Percentiles rank a stretch among this genome's conserved stretches.
Evolutionary conservation across 2,329 filamentous ascomycete species (phyloP).

Genomic region (Penicillium vulpinum): DNA sequence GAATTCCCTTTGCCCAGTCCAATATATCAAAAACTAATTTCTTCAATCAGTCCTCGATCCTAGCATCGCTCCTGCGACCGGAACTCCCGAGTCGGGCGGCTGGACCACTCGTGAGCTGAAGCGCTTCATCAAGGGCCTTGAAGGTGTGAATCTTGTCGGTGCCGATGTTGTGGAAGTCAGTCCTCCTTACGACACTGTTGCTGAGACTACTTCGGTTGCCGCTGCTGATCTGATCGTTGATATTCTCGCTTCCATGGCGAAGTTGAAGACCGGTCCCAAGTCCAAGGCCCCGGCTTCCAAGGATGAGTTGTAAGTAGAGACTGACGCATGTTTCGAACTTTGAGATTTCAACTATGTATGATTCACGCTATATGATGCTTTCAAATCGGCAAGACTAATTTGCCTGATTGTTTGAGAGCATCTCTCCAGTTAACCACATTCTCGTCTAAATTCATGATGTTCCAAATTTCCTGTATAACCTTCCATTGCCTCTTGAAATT

Average conservation of each 20-base stretch:
- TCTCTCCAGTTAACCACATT: conserved; percentile 18
- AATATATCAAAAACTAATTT: background rate
- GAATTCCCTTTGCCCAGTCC: background rate
- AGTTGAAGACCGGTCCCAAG: conserved; percentile 9
- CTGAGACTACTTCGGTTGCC: conserved; percentile 30
- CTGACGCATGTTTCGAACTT: background rate
- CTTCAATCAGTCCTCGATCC: conserved; percentile 28
- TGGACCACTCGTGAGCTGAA: conserved; percentile 25
- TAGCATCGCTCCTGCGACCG: conserved; percentile 36
- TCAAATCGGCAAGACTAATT: conserved; percentile 20
- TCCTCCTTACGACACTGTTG: conserved; percentile 34
- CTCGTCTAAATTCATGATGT: conserved; percentile 14
- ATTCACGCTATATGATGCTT: background rate
- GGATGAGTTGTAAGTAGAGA: background rate
- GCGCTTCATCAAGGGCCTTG: conserved; percentile 19
- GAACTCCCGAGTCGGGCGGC: conserved; percentile 26
- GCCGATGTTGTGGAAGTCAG: conserved; percentile 48
- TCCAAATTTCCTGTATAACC: conserved; percentile 22
- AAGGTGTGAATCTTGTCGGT: conserved; percentile 22
- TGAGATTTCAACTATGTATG: background rate
- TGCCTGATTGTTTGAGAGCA: conserved; percentile 16
- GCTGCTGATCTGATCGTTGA: conserved; percentile 33
- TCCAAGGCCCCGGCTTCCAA: background rate
- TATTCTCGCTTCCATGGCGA: conserved; percentile 31
- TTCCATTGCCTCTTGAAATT: conserved; percentile 23